Base-by-base conservation (phyloP, 169 alveolate species). In the Cryptosporidium meleagridis region DNA sequence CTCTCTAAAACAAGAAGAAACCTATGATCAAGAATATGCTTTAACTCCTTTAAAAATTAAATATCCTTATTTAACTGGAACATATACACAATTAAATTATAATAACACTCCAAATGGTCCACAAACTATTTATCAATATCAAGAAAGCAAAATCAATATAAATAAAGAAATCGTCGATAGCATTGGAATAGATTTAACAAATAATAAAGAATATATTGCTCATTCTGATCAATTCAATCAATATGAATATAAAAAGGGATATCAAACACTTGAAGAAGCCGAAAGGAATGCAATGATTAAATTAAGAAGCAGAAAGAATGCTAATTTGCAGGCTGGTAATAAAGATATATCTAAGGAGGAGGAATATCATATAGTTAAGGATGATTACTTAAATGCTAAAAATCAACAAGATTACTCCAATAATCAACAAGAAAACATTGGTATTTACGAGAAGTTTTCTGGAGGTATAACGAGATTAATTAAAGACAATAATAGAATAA, bases 61-160 rank as follows among this genome's bases (percentile, higher is more conserved):
- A 75, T 75, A 75, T 58, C 86, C 86, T 26, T 75, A 75, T 75
- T 29, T 75, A 21, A 75, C 86, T 37, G 86, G 86, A n/a, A 75
- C 73, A 58, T 75, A 75, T 75, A 35, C 59, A 37, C 86, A n/a
- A 33, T 69, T 69, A 37, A 35, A 69, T 37, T 14, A 39, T 69
- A 35, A 37, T 69, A 7, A 37, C 12, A 10, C 1, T 1, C 33
- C 7, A 69, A 9, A 5, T 48, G 3, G 55, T 12, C 55, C 55
- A 3, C 55, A 48, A 48, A 48, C 55, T 48, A 14, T 23, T 48
- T 48, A 14, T 5, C 55, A 48, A 48, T 48, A 48, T 48, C 23
- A 48, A 48, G 55, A 48, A 48, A 48, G 21, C 14, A 48, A 48
- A 1, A 41, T 41, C 21, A 14, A 16, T 0, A 14, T 48, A 3